Evolutionary conservation across 176 grass and related monocot genomes (phyloP), one percentile per base, ranked within the genome.

Genomic region (Poa pratensis): DNA sequence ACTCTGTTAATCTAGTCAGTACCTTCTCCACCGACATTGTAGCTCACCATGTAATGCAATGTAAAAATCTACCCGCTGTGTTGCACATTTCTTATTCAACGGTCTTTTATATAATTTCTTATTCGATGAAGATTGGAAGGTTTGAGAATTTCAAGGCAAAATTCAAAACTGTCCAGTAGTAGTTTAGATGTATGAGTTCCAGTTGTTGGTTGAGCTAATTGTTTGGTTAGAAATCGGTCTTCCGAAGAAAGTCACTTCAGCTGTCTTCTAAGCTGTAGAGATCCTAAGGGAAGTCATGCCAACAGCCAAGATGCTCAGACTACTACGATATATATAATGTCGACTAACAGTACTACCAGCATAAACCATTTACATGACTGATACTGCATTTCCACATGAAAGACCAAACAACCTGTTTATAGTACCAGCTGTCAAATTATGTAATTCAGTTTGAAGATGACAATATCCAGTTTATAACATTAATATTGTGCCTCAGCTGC

Each of bases 1-100:
- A 61, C 62, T 83, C 10, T 48, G 19, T 85, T 27, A 75, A 89
- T 50, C 82, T 78, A 76, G 52, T 61, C 37, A 49, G 83, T 83
- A 83, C 67, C 50, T 83, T 82, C 55, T 83, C 86, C 90, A 45
- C 30, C 40, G 37, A 50, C 60, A 76, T 69, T 87, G 77, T 87
- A 81, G 74, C 72, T 49, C 52, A 51, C 26, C 55, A 64, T 81
- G 75, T 77, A 69, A 83, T 88, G 64, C 52, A 74, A 67, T 82
- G 86, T 79, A 85, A 49, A 49, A 76, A 81, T 85, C 22, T 81
- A 67, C 64, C 63, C 16, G 26, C 37, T 54, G 19, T 57, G 35
- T 53, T 86, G 75, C 30, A 35, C 76, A 79, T 79, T 80, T 79
- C 28, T 39, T 79, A 78, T 45, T 69, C 3, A 15, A 26, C 17